Base-by-base conservation (phyloP, 225 moss, liverwort and hornwort genomes). In the Thuidium tamariscinum region DNA sequence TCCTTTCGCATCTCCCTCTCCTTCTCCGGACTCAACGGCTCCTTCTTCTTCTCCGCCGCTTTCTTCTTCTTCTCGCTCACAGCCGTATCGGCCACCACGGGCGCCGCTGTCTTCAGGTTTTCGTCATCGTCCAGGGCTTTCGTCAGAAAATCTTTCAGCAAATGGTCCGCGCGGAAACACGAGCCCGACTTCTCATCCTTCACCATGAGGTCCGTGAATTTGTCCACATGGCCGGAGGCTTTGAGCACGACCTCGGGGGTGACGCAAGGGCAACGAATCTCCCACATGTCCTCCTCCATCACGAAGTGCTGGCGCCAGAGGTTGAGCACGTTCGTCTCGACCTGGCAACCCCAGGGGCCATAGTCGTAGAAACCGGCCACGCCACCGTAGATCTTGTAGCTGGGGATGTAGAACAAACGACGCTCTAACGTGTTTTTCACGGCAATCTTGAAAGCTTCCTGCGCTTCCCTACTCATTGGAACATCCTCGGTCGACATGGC, bases 261-360 rank as follows among this genome's bases (percentile, higher is more conserved):
- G n/a, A 97, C 98, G 81, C 92, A 94, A 11, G 97, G 94, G 87
- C 97, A 97, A 51, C 94, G 93, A 89, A 97, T 92, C 88, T 99
- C 98, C 93, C 92, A 92, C 97, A 99, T 99, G 63, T 96, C 89
- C 88, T 99, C 98, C 88, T 97, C 97, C 90, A 97, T 91, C 20
- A 99, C 97, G 79, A 96, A 97, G 85, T 99, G 98, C 98, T 99
- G 96, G 48, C 98, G 94, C 98, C 98, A 99, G 41, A 95, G 79
- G 21, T 96, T 92, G 20, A 99, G 91, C 82, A 99, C 96, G 63
- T 99, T 99, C 22, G 93, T 93, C 92, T 97, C 94, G 32, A 99
- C 94, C 66, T 96, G 95, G 87, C 96, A 95, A 5, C 96, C 98
- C 77, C 95, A 95, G 5, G 98, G 98, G 17, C 98, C 97, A 67